These are phyloP conservation scores for Fragosphaeria purpurea DNA, from an alignment of 2,329 filamentous ascomycete species.

Conservation along the genomic window DNA sequence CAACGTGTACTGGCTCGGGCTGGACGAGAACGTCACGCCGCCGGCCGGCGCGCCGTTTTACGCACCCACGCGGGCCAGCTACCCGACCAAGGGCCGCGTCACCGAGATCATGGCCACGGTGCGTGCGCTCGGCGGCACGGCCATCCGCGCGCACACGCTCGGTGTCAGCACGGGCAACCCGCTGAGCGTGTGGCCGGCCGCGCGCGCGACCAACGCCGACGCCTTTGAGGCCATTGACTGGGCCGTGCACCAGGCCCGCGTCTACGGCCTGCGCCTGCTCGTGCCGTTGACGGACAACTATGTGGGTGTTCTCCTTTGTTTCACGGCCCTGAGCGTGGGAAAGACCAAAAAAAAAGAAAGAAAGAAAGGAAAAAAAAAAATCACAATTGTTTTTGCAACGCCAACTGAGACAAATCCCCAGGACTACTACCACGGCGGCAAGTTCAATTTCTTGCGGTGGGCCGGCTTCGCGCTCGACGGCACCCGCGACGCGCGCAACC, in stretches of 20 bases:
- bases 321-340: neutral
- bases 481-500: slow-evolving; percentile 24
- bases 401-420: neutral
- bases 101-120: slow-evolving; percentile 36
- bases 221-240: slow-evolving; percentile 38
- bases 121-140: slow-evolving; percentile 33
- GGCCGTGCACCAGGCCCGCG: slow-evolving; percentile 35
- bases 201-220: slow-evolving; percentile 29
- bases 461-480: slow-evolving; percentile 32
- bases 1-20: slow-evolving; percentile 39
- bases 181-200: slow-evolving; percentile 32
- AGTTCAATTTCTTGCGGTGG: slow-evolving; percentile 38
- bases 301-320: neutral
- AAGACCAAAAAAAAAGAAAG: neutral
- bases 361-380: slow-evolving; percentile 6
- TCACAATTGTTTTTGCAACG: no score
- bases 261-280: slow-evolving; percentile 33
- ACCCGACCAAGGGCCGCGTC: slow-evolving; percentile 34
- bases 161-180: slow-evolving; percentile 37
- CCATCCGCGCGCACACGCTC: slow-evolving; percentile 35
- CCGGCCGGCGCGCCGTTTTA: slow-evolving; percentile 34
- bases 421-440: slow-evolving; percentile 40
- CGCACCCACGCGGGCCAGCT: slow-evolving; percentile 31
- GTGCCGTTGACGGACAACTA: slow-evolving; percentile 36
- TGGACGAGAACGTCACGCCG: slow-evolving; percentile 39